A percentile compares a stretch with the other conserved stretches of the same genome.
phyloP scores from a whole-genome alignment of 768 basidiomycete genomes.

The Podaxis rugospora region DNA sequence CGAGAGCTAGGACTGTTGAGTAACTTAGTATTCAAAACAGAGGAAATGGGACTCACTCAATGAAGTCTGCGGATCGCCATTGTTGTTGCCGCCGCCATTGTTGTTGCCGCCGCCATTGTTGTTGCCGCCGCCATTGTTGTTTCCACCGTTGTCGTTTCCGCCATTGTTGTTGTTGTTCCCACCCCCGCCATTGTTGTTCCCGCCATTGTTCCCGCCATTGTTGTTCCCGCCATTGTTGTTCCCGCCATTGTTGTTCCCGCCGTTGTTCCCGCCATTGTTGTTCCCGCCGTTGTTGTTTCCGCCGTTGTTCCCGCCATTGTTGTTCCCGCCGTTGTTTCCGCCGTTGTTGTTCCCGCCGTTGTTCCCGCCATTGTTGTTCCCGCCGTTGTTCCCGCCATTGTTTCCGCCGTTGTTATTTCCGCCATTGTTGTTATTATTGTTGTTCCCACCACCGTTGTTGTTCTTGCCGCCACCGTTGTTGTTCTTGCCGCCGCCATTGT shows the following conservation, averaged over 20 bases:
- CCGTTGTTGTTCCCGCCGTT: neutral
- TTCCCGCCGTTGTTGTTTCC: neutral
- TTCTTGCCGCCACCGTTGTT: neutral
- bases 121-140: constrained; percentile 9
- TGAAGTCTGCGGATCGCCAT: constrained; percentile 33
- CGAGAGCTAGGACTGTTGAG: constrained; percentile 28
- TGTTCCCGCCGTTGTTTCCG: constrained; percentile 9
- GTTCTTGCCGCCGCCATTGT: neutral
- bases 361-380: neutral
- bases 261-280: constrained; percentile 2
- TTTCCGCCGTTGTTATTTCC: constrained; percentile 8
- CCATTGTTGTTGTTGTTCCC: constrained; percentile 11
- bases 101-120: constrained; percentile 5
- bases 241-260: neutral
- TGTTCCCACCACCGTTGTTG: constrained; percentile 3
- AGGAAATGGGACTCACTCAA: constrained; percentile 23
- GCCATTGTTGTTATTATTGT: constrained; percentile 1
- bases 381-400: constrained; percentile 2
- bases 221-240: constrained; percentile 2
- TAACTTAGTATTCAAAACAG: neutral
- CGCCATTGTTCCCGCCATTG: constrained; percentile 2
- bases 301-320: constrained; percentile 14
- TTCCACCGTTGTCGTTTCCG: constrained; percentile 3
- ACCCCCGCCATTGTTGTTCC: constrained; percentile 2
- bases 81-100: constrained; percentile 5